phyloP scores from a whole-genome alignment of 2,329 filamentous ascomycete genomes.

The Colletotrichum sp. region DNA sequence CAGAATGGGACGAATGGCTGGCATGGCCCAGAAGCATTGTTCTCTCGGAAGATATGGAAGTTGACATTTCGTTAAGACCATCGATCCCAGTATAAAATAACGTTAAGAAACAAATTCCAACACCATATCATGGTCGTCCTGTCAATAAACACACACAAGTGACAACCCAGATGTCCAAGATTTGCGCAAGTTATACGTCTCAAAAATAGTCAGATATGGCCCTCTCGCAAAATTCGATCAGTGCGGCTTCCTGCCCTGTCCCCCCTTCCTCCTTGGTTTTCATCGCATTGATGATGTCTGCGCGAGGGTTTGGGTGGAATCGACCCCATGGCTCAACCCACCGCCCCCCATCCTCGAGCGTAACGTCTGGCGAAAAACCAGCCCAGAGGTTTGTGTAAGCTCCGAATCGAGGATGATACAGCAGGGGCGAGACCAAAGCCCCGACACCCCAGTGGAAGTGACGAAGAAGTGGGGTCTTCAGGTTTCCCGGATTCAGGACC shows the following conservation, averaged over 20 bases:
- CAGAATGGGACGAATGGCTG: not conserved
- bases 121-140: not conserved
- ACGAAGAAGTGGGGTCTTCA: conserved; percentile 39
- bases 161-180: not conserved
- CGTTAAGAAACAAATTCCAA: accelerated
- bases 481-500: conserved; percentile 42
- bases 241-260: conserved; percentile 25
- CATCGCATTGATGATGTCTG: conserved; percentile 31
- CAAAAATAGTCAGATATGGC: not conserved
- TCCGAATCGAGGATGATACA: conserved; percentile 37
- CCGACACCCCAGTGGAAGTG: conserved; percentile 22
- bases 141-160: not conserved
- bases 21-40: not conserved
- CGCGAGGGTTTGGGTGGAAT: conserved; percentile 23
- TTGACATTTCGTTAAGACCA: not conserved
- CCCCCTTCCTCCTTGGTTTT: conserved; percentile 28
- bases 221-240: conserved; percentile 7
- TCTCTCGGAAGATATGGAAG: not conserved
- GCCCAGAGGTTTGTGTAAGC: conserved; percentile 54
- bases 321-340: conserved; percentile 26
- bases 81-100: not conserved
- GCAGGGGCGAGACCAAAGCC: conserved; percentile 24
- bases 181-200: not conserved
- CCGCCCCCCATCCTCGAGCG: conserved; percentile 34
- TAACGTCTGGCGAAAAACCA: conserved; percentile 47